These are phyloP conservation scores for Xylariales sp. DNA, from an alignment of 2,329 filamentous ascomycete species.

Conservation along the genomic window DNA sequence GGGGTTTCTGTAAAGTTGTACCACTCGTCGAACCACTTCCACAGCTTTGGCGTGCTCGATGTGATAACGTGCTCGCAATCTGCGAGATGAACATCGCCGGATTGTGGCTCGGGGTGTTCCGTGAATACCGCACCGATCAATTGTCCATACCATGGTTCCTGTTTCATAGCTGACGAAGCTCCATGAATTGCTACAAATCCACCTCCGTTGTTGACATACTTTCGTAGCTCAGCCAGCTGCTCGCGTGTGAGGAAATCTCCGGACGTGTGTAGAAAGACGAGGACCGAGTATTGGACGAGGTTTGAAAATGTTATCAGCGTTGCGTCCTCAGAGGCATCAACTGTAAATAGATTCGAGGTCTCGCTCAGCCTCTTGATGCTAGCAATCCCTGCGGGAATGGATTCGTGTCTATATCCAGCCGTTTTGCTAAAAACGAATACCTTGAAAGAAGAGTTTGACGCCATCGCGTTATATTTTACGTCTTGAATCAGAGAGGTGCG, in stretches of 20 bases:
- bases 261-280: constrained; percentile 34
- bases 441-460: too few species aligned
- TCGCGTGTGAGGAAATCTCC: constrained; percentile 29
- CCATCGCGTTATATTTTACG: too few species aligned
- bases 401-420: constrained; percentile 30
- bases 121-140: constrained; percentile 34
- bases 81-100: constrained; percentile 23
- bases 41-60: constrained; percentile 11
- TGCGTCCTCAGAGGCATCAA: constrained; percentile 32
- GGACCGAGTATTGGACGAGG: constrained; percentile 26
- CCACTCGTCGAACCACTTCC: constrained; percentile 35
- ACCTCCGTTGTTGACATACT: constrained; percentile 27
- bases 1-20: constrained; percentile 34
- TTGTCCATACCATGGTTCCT: constrained; percentile 29
- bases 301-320: constrained; percentile 21
- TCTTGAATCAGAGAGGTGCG: too few species aligned
- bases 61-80: constrained; percentile 25
- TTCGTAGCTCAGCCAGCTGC: constrained; percentile 28
- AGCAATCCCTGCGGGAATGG: constrained; percentile 30
- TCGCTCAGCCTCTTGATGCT: constrained; percentile 23
- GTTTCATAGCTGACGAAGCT: constrained; percentile 28
- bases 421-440: constrained; percentile 37
- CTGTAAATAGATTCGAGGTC: constrained; percentile 20
- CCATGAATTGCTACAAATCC: constrained; percentile 37
- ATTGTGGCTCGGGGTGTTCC: constrained; percentile 31